Evolutionary conservation across 2,329 filamentous ascomycete genomes (phyloP).

Genomic region (Diaporthe vaccinii): DNA sequence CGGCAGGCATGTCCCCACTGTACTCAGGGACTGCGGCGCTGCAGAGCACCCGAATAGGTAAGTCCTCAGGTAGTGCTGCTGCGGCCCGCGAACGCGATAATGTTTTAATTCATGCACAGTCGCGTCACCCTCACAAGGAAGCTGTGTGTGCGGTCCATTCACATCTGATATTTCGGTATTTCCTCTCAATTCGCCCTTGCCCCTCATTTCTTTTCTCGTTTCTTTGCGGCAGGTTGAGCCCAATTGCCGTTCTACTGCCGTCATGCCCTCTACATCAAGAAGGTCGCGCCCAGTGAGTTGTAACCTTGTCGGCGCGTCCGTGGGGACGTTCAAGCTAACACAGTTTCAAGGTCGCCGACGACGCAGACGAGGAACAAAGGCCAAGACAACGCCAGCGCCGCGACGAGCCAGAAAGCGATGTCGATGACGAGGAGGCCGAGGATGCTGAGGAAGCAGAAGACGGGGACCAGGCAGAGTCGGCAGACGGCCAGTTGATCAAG

Average conservation of each 20-base stretch:
- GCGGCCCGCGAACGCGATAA: slow-evolving; percentile 18
- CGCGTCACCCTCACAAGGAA: slow-evolving; percentile 15
- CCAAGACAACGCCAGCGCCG: slow-evolving; percentile 55
- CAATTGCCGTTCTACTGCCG: background rate
- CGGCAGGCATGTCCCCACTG: slow-evolving; percentile 29
- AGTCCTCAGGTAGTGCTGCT: background rate
- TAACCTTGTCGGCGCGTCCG: background rate
- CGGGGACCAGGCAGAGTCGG: slow-evolving; percentile 57
- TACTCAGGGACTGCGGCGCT: background rate
- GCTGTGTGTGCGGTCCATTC: background rate
- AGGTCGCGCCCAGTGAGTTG: slow-evolving; percentile 39
- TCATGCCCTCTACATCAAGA: slow-evolving; percentile 36
- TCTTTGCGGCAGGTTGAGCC: background rate
- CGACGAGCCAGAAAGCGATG: slow-evolving; percentile 47
- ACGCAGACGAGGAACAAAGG: slow-evolving; percentile 60
- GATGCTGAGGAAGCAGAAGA: slow-evolving; percentile 55
- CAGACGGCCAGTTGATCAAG: slow-evolving; percentile 69
- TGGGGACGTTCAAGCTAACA: slow-evolving; percentile 8
- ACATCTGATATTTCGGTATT: background rate
- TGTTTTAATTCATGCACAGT: slow-evolving; percentile 7
- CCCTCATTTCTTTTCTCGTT: too few relatives aligned
- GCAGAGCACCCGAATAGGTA: background rate
- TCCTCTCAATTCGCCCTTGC: too few relatives aligned
- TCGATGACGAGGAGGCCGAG: slow-evolving; percentile 47
- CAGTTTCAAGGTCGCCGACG: slow-evolving; percentile 37